Conservation (phyloP, 1,284 basidiomycete genomes). For the Cryptococcus depauperatus region DNA sequence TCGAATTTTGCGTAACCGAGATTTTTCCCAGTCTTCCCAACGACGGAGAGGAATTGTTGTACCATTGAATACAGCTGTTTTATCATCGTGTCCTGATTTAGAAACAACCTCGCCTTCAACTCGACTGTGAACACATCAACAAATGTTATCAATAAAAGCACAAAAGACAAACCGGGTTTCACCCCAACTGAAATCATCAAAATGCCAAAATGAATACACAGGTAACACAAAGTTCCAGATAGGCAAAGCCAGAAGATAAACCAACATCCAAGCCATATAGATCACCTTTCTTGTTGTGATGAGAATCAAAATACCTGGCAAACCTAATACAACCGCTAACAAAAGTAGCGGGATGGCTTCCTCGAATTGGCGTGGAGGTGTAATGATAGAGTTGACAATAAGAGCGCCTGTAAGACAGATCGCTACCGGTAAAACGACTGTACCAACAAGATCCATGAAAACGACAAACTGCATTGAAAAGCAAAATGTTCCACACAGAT, state of each 20-base stretch:
- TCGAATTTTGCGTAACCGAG: conserved; percentile 80
- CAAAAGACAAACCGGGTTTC: conserved; percentile 69
- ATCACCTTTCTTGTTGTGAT: conserved; percentile 90
- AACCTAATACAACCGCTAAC: conserved; percentile 80
- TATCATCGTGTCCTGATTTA: conserved; percentile 60
- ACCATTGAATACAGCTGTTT: conserved; percentile 51
- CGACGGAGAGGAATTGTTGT: conserved; percentile 74
- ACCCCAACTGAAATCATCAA: conserved; percentile 94
- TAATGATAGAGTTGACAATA: conserved; percentile 69
- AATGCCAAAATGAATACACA: conserved; percentile 97
- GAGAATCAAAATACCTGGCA: conserved; percentile 85
- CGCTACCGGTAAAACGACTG: conserved; percentile 88
- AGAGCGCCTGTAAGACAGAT: conserved; percentile 86
- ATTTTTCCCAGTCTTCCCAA: conserved; percentile 99
- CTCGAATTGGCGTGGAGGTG: conserved; percentile 74
- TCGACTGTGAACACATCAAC: conserved; percentile 81
- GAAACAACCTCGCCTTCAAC: conserved; percentile 77
- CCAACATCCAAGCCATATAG: conserved; percentile 96
- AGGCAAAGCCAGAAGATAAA: conserved; percentile 85
- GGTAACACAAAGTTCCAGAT: conserved; percentile 94
- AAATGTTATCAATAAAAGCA: background rate
- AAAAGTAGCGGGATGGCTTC: conserved; percentile 92
- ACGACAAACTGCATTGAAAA: conserved; percentile 98
- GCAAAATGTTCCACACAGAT: conserved; percentile 92
- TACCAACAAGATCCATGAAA: conserved; percentile 96